A percentile compares a stretch with the other conserved stretches of the same genome.
Conservation (phyloP, 495 filamentous ascomycete species). For the Chaetomidium leptoderma region DNA sequence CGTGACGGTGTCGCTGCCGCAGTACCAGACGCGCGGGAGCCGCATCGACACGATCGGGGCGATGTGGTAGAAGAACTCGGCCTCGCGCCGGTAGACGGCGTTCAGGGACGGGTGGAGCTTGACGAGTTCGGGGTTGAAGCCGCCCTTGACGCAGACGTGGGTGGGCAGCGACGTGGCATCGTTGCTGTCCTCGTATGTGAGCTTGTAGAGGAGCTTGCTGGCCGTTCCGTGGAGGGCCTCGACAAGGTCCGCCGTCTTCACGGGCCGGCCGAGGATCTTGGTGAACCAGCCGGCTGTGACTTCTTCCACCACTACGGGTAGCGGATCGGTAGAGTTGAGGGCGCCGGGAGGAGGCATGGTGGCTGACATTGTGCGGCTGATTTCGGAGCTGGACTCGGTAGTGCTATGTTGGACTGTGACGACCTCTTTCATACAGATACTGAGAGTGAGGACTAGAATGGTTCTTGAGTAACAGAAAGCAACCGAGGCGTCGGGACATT, state of each 20-base stretch:
- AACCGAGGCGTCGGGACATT: too few species aligned
- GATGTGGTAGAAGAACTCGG: conserved; percentile 10
- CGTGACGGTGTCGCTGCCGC: conserved; percentile 2
- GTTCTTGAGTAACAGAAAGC: too few species aligned
- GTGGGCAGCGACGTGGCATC: neutral
- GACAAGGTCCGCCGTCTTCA: neutral
- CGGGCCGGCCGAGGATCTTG: conserved; percentile 1
- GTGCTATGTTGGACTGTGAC: too few species aligned
- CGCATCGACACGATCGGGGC: conserved; percentile 2
- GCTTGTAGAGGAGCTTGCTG: conserved; percentile 3
- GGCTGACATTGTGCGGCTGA: neutral
- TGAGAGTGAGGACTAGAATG: neutral
- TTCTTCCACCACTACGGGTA: neutral
- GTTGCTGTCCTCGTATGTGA: conserved; percentile 4
- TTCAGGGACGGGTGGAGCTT: conserved; percentile 4
- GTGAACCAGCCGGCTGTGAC: neutral
- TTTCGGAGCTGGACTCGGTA: neutral
- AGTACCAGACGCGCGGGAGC: conserved; percentile 3
- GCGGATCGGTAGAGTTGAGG: neutral
- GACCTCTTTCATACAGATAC: too few species aligned
- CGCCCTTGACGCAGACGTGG: conserved; percentile 4
- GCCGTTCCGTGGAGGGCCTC: conserved; percentile 5
- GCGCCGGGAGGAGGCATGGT: neutral
- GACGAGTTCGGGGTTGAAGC: conserved; percentile 3
- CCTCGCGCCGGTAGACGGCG: conserved; percentile 8